Percentiles rank a stretch among this genome's conserved stretches.
phyloP scores from a whole-genome alignment of 2,329 filamentous ascomycete species.

The Trichoderma cornu-damae region DNA sequence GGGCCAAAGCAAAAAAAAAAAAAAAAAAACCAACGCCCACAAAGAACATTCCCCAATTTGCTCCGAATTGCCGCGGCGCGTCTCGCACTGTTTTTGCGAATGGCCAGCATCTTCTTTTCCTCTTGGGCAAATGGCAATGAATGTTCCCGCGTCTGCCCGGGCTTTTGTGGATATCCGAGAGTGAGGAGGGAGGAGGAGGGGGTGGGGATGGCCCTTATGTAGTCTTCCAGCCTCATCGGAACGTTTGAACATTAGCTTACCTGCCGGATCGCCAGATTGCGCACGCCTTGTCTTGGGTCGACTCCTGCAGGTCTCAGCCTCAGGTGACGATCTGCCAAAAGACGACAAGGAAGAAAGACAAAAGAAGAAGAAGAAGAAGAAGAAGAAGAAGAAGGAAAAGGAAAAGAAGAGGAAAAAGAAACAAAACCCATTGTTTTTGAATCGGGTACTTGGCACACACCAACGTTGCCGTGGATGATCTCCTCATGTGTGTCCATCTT shows the following conservation, averaged over 20 bases:
- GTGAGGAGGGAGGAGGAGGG: background rate
- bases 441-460: conserved; percentile 9
- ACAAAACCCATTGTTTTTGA: background rate
- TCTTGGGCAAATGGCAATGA: conserved; percentile 1
- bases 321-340: background rate
- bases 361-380: background rate
- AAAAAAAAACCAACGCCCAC: background rate
- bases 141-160: conserved; percentile 5
- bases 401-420: background rate
- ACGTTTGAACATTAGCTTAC: background rate
- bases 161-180: conserved; percentile 4
- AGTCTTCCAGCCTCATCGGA: conserved; percentile 8
- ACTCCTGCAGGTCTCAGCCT: background rate
- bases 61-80: conserved; percentile 3
- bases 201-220: background rate
- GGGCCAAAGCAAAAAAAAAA: too few relatives aligned
- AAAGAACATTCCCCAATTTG: conserved; percentile 5
- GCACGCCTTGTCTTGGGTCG: background rate
- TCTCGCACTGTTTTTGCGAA: background rate
- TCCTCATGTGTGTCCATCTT: conserved; percentile 1
- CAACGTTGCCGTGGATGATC: conserved; percentile 12
- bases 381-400: background rate
- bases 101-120: background rate
- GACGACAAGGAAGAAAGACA: background rate
- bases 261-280: conserved; percentile 1